These are phyloP conservation scores for Fusarium scirpi DNA, from an alignment of 2,329 filamentous ascomycete genomes.

Conservation along the genomic window DNA sequence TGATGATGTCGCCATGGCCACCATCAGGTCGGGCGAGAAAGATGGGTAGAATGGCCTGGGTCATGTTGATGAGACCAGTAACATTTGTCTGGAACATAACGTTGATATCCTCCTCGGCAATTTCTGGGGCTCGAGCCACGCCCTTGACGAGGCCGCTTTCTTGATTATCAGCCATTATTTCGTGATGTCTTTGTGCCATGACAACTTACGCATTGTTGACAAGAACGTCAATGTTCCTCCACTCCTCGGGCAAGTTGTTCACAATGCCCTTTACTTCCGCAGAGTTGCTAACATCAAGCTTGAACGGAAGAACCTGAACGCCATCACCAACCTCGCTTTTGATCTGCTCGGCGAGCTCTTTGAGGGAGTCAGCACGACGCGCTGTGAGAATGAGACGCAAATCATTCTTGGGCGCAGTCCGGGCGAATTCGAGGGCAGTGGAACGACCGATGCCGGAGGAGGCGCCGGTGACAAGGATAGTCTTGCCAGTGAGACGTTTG, in stretches of 20 bases:
- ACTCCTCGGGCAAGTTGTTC: constrained; percentile 79
- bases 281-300: constrained; percentile 87
- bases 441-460: constrained; percentile 90
- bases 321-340: constrained; percentile 79
- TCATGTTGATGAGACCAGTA: constrained; percentile 95
- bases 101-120: constrained; percentile 83
- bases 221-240: constrained; percentile 84
- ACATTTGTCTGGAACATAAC: constrained; percentile 95
- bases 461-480: constrained; percentile 89
- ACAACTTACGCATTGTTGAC: constrained; percentile 92
- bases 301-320: constrained; percentile 83
- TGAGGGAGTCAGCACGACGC: constrained; percentile 82
- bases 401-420: constrained; percentile 79
- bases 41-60: constrained; percentile 86
- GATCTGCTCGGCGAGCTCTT: constrained; percentile 82
- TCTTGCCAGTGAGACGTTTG: constrained; percentile 93
- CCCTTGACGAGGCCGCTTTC: constrained; percentile 87
- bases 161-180: constrained; percentile 15
- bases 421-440: constrained; percentile 91
- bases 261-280: constrained; percentile 81
- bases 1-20: constrained; percentile 93
- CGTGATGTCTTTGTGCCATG: neutral
- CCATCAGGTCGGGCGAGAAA: constrained; percentile 82
- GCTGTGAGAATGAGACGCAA: constrained; percentile 90
- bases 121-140: constrained; percentile 85